These are phyloP conservation scores for Solanum pennellii DNA, from an alignment of 257 asterid genomes.

Conservation along the genomic window DNA sequence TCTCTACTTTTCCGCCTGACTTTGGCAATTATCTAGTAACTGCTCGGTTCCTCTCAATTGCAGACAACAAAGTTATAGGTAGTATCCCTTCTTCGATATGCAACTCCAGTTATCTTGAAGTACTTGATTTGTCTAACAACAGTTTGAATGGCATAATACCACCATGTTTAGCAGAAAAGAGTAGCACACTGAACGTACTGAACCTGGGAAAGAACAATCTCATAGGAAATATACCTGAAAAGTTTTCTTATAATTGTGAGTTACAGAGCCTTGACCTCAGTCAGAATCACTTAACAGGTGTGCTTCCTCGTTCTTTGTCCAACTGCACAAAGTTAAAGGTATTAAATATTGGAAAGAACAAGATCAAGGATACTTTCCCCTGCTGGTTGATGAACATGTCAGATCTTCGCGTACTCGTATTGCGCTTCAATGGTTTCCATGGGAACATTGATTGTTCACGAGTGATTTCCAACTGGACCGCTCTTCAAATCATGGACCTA, in stretches of 20 bases:
- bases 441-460: conserved; percentile 26
- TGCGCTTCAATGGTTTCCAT: conserved; percentile 36
- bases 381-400: conserved; percentile 16
- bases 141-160: conserved; percentile 31
- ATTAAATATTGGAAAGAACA: conserved; percentile 30
- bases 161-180: conserved; percentile 18
- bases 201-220: conserved; percentile 39
- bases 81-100: conserved; percentile 46
- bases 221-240: conserved; percentile 23
- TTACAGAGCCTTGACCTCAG: conserved; percentile 38
- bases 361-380: conserved; percentile 9
- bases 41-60: conserved; percentile 24
- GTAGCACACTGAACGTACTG: conserved; percentile 12
- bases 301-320: conserved; percentile 29
- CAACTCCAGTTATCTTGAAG: conserved; percentile 20
- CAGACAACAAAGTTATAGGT: conserved; percentile 30
- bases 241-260: conserved; percentile 15
- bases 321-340: conserved; percentile 27
- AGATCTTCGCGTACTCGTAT: conserved; percentile 38
- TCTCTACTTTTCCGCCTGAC: conserved; percentile 7
- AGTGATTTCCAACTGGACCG: conserved; percentile 27
- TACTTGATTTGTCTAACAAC: conserved; percentile 49
- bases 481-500: conserved; percentile 54
- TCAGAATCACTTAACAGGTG: conserved; percentile 24
- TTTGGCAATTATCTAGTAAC: conserved; percentile 5